A percentile compares a stretch with the other conserved stretches of the same genome.
Evolutionary conservation across 352 stramenopile species (phyloP).

Genomic region (Phytophthora uliginosa): DNA sequence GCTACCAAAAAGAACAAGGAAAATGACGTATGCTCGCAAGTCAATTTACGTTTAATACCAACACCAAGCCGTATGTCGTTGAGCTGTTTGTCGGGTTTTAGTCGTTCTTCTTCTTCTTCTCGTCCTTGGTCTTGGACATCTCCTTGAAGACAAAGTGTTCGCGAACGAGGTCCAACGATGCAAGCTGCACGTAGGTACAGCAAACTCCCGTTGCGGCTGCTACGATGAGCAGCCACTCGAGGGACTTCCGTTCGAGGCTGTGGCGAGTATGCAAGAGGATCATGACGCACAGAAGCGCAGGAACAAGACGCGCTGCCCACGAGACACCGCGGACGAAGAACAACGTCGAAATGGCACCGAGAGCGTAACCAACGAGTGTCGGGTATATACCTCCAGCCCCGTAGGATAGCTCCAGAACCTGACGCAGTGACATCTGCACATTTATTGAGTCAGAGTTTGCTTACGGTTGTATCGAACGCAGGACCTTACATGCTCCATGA

Average conservation of each 20-base stretch:
- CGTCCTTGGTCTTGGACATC: slow-evolving; percentile 14
- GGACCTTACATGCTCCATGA: slow-evolving; percentile 35
- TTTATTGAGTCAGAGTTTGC: neutral
- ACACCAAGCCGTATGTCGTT: slow-evolving; percentile 4
- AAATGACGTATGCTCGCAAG: slow-evolving; percentile 1
- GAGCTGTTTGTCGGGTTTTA: slow-evolving; percentile 8
- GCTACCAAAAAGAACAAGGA: neutral
- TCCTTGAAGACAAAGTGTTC: slow-evolving; percentile 47
- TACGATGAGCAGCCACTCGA: slow-evolving; percentile 51
- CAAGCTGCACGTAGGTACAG: slow-evolving; percentile 70
- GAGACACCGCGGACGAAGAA: slow-evolving; percentile 40
- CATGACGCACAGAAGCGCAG: slow-evolving; percentile 28
- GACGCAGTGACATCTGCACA: slow-evolving; percentile 52
- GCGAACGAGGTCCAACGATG: slow-evolving; percentile 64
- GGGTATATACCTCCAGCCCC: slow-evolving; percentile 67
- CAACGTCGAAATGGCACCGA: slow-evolving; percentile 52
- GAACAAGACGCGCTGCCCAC: slow-evolving; percentile 31
- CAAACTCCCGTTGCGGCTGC: slow-evolving; percentile 50
- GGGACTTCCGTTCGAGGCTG: slow-evolving; percentile 24
- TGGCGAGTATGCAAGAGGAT: slow-evolving; percentile 39
- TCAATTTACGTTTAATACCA: slow-evolving; percentile 22
- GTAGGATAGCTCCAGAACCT: slow-evolving; percentile 59
- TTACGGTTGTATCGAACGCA: neutral
- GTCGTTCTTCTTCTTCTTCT: slow-evolving; percentile 41
- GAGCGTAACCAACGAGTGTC: slow-evolving; percentile 63